A percentile compares a stretch with the other conserved stretches of the same genome.
phyloP scores from a whole-genome alignment of 805 yeast genomes.

The Wilhelminamyces savonicus region DNA sequence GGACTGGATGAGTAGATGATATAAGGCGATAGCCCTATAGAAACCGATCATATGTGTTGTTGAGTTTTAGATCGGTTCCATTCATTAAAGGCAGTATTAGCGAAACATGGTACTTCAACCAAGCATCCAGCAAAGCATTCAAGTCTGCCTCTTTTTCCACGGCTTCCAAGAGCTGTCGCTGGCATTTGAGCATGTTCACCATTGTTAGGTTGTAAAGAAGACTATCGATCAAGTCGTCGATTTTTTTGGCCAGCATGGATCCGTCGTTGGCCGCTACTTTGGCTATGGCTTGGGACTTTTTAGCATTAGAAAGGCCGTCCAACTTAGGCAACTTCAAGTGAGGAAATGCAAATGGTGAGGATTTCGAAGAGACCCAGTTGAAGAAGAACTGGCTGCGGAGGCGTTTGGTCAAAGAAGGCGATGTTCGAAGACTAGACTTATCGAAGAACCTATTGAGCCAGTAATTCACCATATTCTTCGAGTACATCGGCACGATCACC shows the following conservation, averaged over 20 bases:
- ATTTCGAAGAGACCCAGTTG: conserved; percentile 8
- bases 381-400: conserved; percentile 6
- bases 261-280: conserved; percentile 5
- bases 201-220: conserved; percentile 55
- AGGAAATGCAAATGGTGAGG: conserved; percentile 6
- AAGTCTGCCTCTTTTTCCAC: too few relatives aligned
- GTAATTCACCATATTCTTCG: conserved; percentile 31
- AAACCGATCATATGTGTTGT: too few relatives aligned
- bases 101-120: too few relatives aligned
- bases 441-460: conserved; percentile 30
- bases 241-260: conserved; percentile 27
- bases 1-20: too few relatives aligned
- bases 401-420: conserved; percentile 6
- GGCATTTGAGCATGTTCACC: too few relatives aligned
- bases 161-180: too few relatives aligned
- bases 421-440: too few relatives aligned
- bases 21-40: too few relatives aligned
- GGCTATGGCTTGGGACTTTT: conserved; percentile 1
- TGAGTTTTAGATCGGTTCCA: too few relatives aligned
- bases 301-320: conserved; percentile 4
- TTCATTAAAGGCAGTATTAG: too few relatives aligned
- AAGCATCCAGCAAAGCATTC: too few relatives aligned
- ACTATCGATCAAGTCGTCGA: conserved; percentile 63
- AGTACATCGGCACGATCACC: conserved; percentile 28
- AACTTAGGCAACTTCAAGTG: conserved; percentile 1